Base-by-base conservation (phyloP, 2,329 filamentous ascomycete species). In the Metarhizium robertsii region DNA sequence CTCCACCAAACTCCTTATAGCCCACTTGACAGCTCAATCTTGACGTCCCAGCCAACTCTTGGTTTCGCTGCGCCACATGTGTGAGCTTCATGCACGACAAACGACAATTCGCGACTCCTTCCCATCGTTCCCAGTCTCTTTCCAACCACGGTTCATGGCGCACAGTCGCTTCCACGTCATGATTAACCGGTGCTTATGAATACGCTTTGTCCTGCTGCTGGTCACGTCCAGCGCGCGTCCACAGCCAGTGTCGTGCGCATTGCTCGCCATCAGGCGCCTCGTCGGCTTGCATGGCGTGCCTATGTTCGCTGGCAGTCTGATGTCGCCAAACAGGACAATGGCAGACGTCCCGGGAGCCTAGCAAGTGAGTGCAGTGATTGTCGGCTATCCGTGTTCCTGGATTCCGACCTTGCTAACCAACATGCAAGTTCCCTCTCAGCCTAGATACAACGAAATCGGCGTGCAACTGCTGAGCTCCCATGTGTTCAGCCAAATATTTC, bases 381-480 rank as follows among this genome's bases (percentile, higher is more conserved):
- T 34, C 4, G 45, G 6, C 20, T 49, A 20, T 50, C 25, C 25
- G 25, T 20, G 3, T 32, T 4, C 30, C 25, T n/a, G 20, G 7
- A 3, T 30, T 13, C 2, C 7, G 20, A 13, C 16, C 11, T 52
- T 18, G 29, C 38, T 32, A 14, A 30, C 10, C 10, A 5, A 7
- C 34, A 7, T 38, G 45, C 29, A 55, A 78, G 75, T 80, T 34
- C 66, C 72, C 0, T 79, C 81, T 6, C 72, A 79, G 55, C 77
- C 90, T 51, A 85, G 94, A 61, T 90, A 87, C 75, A 99, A 95
- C 72, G 88, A 95, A 62, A 92, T 99, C 64, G 90, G 90, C 53
- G 90, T 99, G 43, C 94, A 99, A 73, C 92, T 97, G 66, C 76
- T 99, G 62, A 96, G 91, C 76, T 78, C 80, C 57, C 80, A 92